phyloP scores from a whole-genome alignment of 169 alveolate genomes.

The Toxoplasma gondii region DNA sequence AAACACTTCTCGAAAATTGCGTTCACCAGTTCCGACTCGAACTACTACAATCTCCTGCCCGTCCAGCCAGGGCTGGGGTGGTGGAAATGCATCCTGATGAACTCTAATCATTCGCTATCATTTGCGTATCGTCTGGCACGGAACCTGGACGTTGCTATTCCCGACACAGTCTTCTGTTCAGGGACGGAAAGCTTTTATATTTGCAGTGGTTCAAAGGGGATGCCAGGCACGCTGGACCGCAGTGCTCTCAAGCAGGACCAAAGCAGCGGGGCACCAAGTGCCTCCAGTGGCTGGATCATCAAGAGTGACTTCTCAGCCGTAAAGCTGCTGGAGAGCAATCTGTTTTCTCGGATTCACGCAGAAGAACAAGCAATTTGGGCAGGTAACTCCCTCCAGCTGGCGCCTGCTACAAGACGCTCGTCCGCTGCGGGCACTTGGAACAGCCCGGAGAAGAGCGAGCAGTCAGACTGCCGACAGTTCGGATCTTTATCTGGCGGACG shows the following conservation, averaged over 20 bases:
- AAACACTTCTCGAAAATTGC: slow-evolving; percentile 57
- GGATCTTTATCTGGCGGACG: not conserved
- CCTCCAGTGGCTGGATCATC: slow-evolving; percentile 56
- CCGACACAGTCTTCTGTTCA: slow-evolving; percentile 54
- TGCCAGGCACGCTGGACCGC: not conserved
- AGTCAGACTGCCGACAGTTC: not conserved
- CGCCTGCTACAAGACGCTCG: not conserved
- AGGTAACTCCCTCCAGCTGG: not conserved
- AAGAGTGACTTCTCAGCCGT: slow-evolving; percentile 60
- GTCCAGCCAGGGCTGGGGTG: slow-evolving; percentile 68
- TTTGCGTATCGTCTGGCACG: slow-evolving; percentile 39
- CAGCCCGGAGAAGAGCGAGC: not conserved
- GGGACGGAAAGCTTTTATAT: slow-evolving; percentile 58
- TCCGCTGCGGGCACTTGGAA: not conserved
- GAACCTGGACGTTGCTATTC: slow-evolving; percentile 43
- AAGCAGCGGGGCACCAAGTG: not conserved
- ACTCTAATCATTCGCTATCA: slow-evolving; percentile 42
- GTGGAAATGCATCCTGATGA: slow-evolving; percentile 61
- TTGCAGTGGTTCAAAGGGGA: slow-evolving; percentile 40
- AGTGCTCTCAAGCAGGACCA: not conserved
- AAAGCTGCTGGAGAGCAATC: slow-evolving; percentile 63
- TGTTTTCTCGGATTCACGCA: not conserved
- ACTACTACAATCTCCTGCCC: slow-evolving; percentile 51
- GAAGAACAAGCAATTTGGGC: not conserved
- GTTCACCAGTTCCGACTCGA: slow-evolving; percentile 50